phyloP scores from a whole-genome alignment of 2,329 filamentous ascomycete species.

The Aspergillus udagawae region DNA sequence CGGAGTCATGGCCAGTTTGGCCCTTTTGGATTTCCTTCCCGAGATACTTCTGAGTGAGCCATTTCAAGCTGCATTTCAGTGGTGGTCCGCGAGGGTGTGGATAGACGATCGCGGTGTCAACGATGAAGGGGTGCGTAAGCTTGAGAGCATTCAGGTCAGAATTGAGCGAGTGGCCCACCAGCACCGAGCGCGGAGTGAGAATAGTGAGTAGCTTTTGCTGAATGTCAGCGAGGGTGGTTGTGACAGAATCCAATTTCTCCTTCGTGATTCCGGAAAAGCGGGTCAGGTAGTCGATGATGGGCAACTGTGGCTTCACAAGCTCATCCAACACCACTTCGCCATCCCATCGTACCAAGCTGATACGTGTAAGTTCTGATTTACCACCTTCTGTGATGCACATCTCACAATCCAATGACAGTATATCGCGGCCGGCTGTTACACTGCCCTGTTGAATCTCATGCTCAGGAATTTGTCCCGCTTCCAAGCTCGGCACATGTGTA shows the following conservation, averaged over 20 bases:
- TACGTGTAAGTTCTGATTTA: conserved; percentile 78
- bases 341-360: conserved; percentile 84
- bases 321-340: conserved; percentile 80
- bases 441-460: conserved; percentile 72
- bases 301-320: conserved; percentile 81
- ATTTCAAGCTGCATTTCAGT: conserved; percentile 86
- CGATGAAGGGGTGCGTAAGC: conserved; percentile 85
- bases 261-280: conserved; percentile 88
- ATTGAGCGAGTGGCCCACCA: conserved; percentile 47
- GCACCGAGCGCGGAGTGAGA: conserved; percentile 49
- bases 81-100: conserved; percentile 87
- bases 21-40: conserved; percentile 84
- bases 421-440: conserved; percentile 72
- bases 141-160: conserved; percentile 70
- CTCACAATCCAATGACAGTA: conserved; percentile 88
- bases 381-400: conserved; percentile 88
- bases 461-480: conserved; percentile 66
- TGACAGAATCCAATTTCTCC: conserved; percentile 75
- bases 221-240: conserved; percentile 77
- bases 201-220: conserved; percentile 71
- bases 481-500: conserved; percentile 62
- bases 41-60: conserved; percentile 80
- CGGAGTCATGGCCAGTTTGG: conserved; percentile 75
- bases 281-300: conserved; percentile 91
- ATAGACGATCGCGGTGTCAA: conserved; percentile 87